phyloP scores from a whole-genome alignment of 2,329 filamentous ascomycete genomes.

The Colletotrichum godetiae region DNA sequence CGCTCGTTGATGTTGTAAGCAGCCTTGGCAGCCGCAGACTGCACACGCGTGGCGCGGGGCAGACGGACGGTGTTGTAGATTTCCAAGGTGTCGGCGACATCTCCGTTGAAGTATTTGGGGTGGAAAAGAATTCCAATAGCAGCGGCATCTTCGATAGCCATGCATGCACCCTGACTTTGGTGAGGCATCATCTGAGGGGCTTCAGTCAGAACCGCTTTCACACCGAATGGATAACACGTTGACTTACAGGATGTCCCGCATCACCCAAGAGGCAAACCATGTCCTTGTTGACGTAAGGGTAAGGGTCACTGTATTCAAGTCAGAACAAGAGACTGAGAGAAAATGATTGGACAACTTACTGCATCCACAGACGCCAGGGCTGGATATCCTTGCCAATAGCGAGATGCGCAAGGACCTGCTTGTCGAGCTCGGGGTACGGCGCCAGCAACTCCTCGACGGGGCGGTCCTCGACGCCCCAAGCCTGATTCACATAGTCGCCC shows the following conservation, averaged over 20 bases:
- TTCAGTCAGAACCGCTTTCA: neutral
- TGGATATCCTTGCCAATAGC: slow-evolving; percentile 71
- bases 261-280: slow-evolving; percentile 71
- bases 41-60: slow-evolving; percentile 66
- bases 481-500: slow-evolving; percentile 70
- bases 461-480: slow-evolving; percentile 65
- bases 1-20: slow-evolving; percentile 72
- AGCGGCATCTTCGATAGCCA: slow-evolving; percentile 75
- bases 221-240: neutral
- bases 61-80: slow-evolving; percentile 65
- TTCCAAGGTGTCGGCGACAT: slow-evolving; percentile 58
- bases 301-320: slow-evolving; percentile 51
- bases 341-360: slow-evolving; percentile 46
- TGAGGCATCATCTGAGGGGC: slow-evolving; percentile 58
- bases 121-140: slow-evolving; percentile 72
- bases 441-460: slow-evolving; percentile 69
- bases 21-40: slow-evolving; percentile 67
- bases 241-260: slow-evolving; percentile 70
- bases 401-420: slow-evolving; percentile 66
- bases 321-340: neutral
- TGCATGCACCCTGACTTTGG: slow-evolving; percentile 76
- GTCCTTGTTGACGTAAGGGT: slow-evolving; percentile 65
- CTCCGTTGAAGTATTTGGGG: slow-evolving; percentile 56
- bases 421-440: slow-evolving; percentile 70
- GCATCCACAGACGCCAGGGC: slow-evolving; percentile 75